These are phyloP conservation scores for Aphanomyces astaci DNA, from an alignment of 352 stramenopile species.

Conservation along the genomic window DNA sequence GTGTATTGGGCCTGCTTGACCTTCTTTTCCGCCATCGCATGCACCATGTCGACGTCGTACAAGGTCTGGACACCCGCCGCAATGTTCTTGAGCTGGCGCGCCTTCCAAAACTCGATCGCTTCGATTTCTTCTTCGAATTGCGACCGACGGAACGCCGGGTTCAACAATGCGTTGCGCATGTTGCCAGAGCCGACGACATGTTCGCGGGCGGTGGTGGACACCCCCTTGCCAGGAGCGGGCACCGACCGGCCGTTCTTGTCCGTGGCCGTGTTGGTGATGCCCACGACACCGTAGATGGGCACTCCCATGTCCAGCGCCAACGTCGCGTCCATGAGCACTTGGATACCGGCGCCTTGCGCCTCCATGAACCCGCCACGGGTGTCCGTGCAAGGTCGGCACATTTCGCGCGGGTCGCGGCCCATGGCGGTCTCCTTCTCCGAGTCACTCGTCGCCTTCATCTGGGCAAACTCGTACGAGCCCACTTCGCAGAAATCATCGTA, in stretches of 20 bases:
- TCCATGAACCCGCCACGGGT: slow-evolving; percentile 85
- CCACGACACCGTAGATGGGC: slow-evolving; percentile 80
- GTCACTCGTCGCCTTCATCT: slow-evolving; percentile 85
- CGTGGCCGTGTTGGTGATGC: slow-evolving; percentile 75
- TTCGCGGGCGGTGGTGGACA: slow-evolving; percentile 79
- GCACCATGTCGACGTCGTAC: slow-evolving; percentile 38
- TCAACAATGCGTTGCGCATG: slow-evolving; percentile 34
- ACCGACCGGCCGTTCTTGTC: slow-evolving; percentile 84
- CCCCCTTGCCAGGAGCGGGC: slow-evolving; percentile 73
- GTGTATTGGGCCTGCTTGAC: slow-evolving; percentile 51
- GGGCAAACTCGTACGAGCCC: slow-evolving; percentile 77
- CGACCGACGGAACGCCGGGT: slow-evolving; percentile 60
- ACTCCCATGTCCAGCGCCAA: slow-evolving; percentile 81
- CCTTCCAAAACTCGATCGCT: slow-evolving; percentile 64
- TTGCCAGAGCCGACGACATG: slow-evolving; percentile 11
- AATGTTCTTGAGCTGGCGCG: slow-evolving; percentile 40
- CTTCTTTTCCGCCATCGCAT: slow-evolving; percentile 63
- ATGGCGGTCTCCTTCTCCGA: slow-evolving; percentile 71
- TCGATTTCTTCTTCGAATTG: slow-evolving; percentile 71
- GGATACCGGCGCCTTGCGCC: slow-evolving; percentile 78
- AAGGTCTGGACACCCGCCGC: slow-evolving; percentile 30
- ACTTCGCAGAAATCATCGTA: slow-evolving; percentile 86
- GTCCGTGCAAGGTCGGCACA: slow-evolving; percentile 73
- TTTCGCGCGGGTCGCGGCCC: slow-evolving; percentile 71
- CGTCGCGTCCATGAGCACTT: slow-evolving; percentile 82